Evolutionary conservation across 2,329 filamentous ascomycete genomes (phyloP).

Genomic region (Corinectria fuckeliana): DNA sequence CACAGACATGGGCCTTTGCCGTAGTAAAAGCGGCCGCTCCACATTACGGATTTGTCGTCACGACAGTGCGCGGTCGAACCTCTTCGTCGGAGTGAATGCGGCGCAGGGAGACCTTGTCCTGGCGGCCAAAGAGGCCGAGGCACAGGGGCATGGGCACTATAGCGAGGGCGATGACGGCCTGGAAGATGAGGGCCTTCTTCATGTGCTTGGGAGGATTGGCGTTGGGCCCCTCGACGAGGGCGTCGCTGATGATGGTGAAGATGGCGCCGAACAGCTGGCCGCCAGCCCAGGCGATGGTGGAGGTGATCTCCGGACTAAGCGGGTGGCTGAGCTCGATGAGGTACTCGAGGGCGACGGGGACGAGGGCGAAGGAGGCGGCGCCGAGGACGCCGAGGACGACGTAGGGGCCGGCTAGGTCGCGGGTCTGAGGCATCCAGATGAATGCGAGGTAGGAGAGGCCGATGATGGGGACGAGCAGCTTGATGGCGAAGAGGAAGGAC

Average conservation of each 20-base stretch:
- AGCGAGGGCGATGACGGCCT: constrained; percentile 72
- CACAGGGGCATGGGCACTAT: constrained; percentile 71
- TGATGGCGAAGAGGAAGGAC: constrained; percentile 75
- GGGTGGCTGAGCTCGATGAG: constrained; percentile 88
- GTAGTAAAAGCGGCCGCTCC: not conserved
- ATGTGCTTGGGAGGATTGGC: constrained; percentile 73
- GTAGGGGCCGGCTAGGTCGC: constrained; percentile 72
- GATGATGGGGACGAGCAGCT: constrained; percentile 76
- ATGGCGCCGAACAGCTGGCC: constrained; percentile 86
- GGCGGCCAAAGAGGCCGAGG: constrained; percentile 73
- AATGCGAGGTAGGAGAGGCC: constrained; percentile 77
- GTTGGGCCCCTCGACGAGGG: constrained; percentile 63
- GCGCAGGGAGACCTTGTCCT: constrained; percentile 56
- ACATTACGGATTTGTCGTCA: constrained; percentile 25
- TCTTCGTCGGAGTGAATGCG: constrained; percentile 55
- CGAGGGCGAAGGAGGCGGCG: constrained; percentile 77
- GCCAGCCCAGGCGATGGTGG: constrained; percentile 82
- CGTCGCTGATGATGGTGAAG: constrained; percentile 84
- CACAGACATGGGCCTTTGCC: too few relatives aligned
- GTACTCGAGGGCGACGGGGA: constrained; percentile 87
- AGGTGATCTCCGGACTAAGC: constrained; percentile 83
- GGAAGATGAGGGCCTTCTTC: constrained; percentile 77
- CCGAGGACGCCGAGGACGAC: constrained; percentile 78
- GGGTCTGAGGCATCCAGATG: constrained; percentile 74
- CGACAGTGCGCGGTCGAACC: constrained; percentile 26